Evolutionary conservation across 495 filamentous ascomycete species (phyloP), one percentile per base, ranked within the genome.

Genomic region (Penicillium parvum): DNA sequence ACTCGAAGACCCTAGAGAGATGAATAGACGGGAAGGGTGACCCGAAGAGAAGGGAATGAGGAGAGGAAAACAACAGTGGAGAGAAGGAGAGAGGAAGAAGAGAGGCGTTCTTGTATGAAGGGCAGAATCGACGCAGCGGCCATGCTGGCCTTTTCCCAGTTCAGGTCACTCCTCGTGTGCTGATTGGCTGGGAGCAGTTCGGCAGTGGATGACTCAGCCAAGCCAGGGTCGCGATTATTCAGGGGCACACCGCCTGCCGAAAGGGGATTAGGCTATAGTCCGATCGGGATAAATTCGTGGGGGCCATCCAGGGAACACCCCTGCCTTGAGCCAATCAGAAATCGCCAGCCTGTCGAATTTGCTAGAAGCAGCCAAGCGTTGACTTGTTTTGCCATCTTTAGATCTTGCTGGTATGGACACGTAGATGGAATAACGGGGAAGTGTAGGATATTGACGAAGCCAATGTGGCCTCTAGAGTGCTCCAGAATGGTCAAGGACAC

Each of bases 61-160:
- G 44, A 43, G 47, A 46, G 44, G 49, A 43, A 41, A 52, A 48
- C n/a, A n/a, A n/a, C n/a, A n/a, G n/a, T n/a, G n/a, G n/a, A n/a
- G n/a, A n/a, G n/a, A 43, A 45, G 12, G 26, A 42, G 33, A 39
- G 47, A 44, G 44, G 44, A 25, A 28, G 42, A 45, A 32, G 52
- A 32, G 23, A 34, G 38, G 50, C 41, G 36, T 52, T 51, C 52
- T 61, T 61, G 58, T 61, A 61, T 57, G 43, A 52, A 52, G 43
- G 52, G 47, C 28, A 39, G 29, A 17, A 37, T 29, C 40, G 18
- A 46, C 50, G 52, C 60, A 66, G 61, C 62, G 66, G 66, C 69
- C 69, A 73, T 64, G 58, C 57, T 71, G 69, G 63, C 69, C 67
- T 73, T 69, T 73, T 71, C 64, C 45, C 49, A 53, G 45, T 47